Evolutionary conservation across 2,329 filamentous ascomycete genomes (phyloP).

Genomic region (Pseudogymnoascus sp.): DNA sequence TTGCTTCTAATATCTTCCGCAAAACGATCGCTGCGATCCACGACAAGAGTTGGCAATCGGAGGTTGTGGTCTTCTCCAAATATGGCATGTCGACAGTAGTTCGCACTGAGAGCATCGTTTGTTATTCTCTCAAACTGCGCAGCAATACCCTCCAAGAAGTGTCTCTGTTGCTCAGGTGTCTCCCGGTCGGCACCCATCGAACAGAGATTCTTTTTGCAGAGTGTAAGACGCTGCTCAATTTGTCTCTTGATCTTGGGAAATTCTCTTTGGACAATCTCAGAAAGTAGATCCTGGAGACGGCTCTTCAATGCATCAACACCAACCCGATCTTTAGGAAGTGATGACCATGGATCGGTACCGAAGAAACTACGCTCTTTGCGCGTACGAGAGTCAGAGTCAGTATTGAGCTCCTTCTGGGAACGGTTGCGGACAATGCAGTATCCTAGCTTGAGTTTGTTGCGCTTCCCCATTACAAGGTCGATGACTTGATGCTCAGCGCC

Average conservation of each 20-base stretch:
- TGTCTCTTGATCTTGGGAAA: slow-evolving; percentile 16
- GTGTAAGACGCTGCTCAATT: slow-evolving; percentile 13
- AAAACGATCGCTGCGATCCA: not conserved
- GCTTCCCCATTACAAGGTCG: slow-evolving; percentile 15
- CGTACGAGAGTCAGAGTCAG: not conserved
- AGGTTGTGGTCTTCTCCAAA: not conserved
- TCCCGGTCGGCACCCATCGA: slow-evolving; percentile 39
- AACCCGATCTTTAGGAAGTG: slow-evolving; percentile 16
- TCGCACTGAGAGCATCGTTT: not conserved
- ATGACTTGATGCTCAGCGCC: slow-evolving; percentile 31
- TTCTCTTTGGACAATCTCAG: slow-evolving; percentile 15
- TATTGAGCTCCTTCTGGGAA: slow-evolving; percentile 12
- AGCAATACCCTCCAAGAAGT: slow-evolving; percentile 30
- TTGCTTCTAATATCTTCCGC: not conserved
- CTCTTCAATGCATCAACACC: slow-evolving; percentile 17
- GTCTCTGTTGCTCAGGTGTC: slow-evolving; percentile 37
- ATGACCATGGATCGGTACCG: slow-evolving; percentile 14
- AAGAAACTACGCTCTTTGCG: slow-evolving; percentile 9
- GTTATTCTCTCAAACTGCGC: not conserved
- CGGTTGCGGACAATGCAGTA: slow-evolving; percentile 22
- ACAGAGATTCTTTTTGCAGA: slow-evolving; percentile 11
- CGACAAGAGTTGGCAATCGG: slow-evolving; percentile 4
- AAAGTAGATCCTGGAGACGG: slow-evolving; percentile 14
- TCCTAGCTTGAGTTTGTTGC: slow-evolving; percentile 15
- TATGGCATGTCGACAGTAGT: not conserved